Evolutionary conservation across 768 basidiomycete species (phyloP), one percentile per base, ranked within the genome.

Genomic region (Trichaptum fuscoviolaceum): DNA sequence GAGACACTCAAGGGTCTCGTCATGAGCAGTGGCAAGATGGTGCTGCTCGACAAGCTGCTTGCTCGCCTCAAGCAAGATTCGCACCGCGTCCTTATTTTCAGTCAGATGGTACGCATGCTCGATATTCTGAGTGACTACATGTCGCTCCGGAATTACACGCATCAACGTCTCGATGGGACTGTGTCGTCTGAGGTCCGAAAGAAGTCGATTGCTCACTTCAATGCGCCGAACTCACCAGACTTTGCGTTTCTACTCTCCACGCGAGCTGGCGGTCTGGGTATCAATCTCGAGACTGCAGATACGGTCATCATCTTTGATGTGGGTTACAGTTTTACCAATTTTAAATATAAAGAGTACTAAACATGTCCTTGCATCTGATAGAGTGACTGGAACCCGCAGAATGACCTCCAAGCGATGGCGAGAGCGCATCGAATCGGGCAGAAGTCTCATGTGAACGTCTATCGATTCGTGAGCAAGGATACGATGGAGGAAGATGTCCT

Each of bases 301-400:
- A 99, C 97, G 2, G 96, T 99, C 72, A 96, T 99, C 76, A 98
- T 99, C 73, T 99, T 98, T 74, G 96, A 99, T 84, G 91, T 93
- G 77, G 79, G 93, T 80, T 65, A 65, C n/a, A n/a, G n/a, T n/a
- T 69, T 62, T 59, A 67, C 15, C 64, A 30, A 58, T 66, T 26
- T 58, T 25, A 30, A 30, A 30, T 30, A 8, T 3, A 30, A 30
- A 30, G 30, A 30, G 30, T 30, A 10, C 52, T 5, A 26, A 26
- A 2, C 23, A 7, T 27, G 52, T 10, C 61, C 23, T 7, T 57
- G 64, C 25, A 27, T 62, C 15, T 27, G 70, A 35, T 76, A 95
- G 94, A 96, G 93, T 75, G 95, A 96, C 75, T 96, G 95, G 93
- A 98, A 98, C 77, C 96, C 96, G 20, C 96, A 97, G 77, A 99